Evolutionary conservation across 306 rosid species (phyloP), one percentile per base, ranked within the genome.

Genomic region (Malus fusca): DNA sequence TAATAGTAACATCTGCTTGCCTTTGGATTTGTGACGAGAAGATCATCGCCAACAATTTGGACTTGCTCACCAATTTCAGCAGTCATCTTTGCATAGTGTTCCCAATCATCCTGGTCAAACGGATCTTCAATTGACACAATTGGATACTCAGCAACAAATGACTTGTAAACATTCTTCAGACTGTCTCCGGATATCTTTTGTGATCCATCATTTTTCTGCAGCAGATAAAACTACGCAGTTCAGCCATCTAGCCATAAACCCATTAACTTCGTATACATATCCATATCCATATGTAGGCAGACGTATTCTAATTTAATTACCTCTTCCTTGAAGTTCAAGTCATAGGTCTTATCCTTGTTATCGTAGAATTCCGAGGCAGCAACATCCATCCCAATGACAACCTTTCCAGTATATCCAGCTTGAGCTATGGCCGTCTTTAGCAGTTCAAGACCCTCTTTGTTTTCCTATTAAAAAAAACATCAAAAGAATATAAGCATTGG

Each of bases 21-120:
- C 96, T 91, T 89, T 75, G 96, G 96, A 77, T 91, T 91, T 77
- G 96, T 91, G 72, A 91, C 96, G 78, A 91, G 83, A 37, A 91
- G 96, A 86, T 91, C 96, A 78, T 91, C 96, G 59, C 96, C 96
- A 78, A 91, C 93, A 86, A 89, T 88, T 79, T 91, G 96, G 22
- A 91, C 92, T 55, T 87, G 81, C 75, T 79, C 77, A 66, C 96
- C 96, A 22, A 87, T 76, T 85, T 89, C 96, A 69, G n/a, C 66
- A 23, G 93, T 91, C 73, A 91, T 60, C 87, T 91, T 91, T 30
- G 90, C 68, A 51, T 91, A 88, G 86, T 87, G 91, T 83, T 87
- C 88, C 96, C 96, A 91, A 77, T 91, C 96, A 85, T 91, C 93
- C 81, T 91, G 93, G 77, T 91, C 96, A 84, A 91, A 88, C 56